These are phyloP conservation scores for Lactarius indigo DNA, from an alignment of 768 basidiomycete species.

Conservation along the genomic window DNA sequence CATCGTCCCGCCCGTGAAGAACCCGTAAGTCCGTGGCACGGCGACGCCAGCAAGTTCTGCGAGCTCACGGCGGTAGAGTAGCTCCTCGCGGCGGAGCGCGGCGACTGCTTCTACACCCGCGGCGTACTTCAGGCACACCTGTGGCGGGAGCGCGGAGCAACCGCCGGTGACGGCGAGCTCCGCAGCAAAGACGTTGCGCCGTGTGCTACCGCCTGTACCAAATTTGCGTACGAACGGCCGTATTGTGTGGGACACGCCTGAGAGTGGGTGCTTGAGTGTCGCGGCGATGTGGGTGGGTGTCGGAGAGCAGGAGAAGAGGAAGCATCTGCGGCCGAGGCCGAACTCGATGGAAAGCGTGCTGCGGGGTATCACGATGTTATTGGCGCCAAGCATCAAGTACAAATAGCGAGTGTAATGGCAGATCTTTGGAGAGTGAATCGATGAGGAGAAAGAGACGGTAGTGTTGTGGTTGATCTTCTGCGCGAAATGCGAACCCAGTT, in stretches of 20 bases:
- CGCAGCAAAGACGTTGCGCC: conserved; percentile 15
- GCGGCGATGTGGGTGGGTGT: background rate
- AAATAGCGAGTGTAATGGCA: background rate
- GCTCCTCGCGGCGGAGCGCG: conserved; percentile 1
- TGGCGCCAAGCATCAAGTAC: background rate
- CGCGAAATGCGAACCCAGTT: background rate
- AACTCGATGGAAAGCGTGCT: conserved; percentile 6
- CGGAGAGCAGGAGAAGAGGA: background rate
- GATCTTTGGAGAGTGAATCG: background rate
- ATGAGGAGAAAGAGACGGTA: background rate
- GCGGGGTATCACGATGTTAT: background rate
- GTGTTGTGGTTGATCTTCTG: background rate
- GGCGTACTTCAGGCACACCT: conserved; percentile 16
- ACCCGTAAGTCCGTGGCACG: conserved; percentile 10
- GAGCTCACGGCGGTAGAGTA: conserved; percentile 6
- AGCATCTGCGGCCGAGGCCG: background rate
- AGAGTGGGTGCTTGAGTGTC: conserved; percentile 1
- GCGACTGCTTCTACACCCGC: background rate
- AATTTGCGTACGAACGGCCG: background rate
- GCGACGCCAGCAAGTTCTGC: conserved; percentile 6
- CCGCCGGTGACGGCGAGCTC: background rate
- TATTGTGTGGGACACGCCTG: background rate
- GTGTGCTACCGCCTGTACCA: background rate
- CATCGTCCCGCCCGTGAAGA: conserved; percentile 11
- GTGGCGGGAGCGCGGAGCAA: background rate